Evolutionary conservation across 805 yeast species (phyloP).

Genomic region (Kodamaea kaohsiungensis): DNA sequence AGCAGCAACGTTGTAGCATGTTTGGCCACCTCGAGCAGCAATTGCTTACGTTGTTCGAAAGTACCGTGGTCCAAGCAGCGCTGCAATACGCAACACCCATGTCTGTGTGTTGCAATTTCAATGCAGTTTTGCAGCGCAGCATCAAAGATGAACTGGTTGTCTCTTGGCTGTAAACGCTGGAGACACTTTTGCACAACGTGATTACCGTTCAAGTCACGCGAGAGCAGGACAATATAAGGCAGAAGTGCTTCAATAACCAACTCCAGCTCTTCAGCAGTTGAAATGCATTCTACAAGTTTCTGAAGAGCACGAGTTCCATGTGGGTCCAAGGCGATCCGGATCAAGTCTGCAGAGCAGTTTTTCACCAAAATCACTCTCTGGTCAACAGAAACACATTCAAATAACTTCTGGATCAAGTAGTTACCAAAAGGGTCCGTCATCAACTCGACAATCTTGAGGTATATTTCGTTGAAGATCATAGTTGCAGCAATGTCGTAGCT

Average conservation of each 20-base stretch:
- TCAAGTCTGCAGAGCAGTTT: constrained; percentile 71
- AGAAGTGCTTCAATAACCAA: constrained; percentile 60
- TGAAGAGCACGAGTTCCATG: constrained; percentile 97
- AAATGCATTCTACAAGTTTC: constrained; percentile 81
- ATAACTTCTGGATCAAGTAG: constrained; percentile 84
- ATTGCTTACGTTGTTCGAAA: constrained; percentile 61
- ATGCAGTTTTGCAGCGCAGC: constrained; percentile 73
- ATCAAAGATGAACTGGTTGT: constrained; percentile 86
- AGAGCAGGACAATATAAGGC: constrained; percentile 73
- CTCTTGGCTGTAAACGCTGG: constrained; percentile 63
- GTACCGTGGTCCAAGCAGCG: constrained; percentile 92
- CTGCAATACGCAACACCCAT: constrained; percentile 74
- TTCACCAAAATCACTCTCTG: constrained; percentile 71
- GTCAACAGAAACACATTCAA: constrained; percentile 69
- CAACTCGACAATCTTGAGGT: constrained; percentile 74
- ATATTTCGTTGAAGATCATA: constrained; percentile 78
- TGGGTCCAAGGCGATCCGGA: constrained; percentile 83
- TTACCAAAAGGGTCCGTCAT: constrained; percentile 99
- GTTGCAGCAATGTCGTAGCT: constrained; percentile 52
- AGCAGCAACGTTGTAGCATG: constrained; percentile 70
- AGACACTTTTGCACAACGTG: constrained; percentile 94
- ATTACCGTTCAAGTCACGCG: constrained; percentile 92
- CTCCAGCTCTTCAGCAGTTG: constrained; percentile 68
- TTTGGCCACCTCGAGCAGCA: constrained; percentile 67
- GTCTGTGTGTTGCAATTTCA: constrained; percentile 90